phyloP scores from a whole-genome alignment of 257 asterid species.

The Solanum chilense region DNA sequence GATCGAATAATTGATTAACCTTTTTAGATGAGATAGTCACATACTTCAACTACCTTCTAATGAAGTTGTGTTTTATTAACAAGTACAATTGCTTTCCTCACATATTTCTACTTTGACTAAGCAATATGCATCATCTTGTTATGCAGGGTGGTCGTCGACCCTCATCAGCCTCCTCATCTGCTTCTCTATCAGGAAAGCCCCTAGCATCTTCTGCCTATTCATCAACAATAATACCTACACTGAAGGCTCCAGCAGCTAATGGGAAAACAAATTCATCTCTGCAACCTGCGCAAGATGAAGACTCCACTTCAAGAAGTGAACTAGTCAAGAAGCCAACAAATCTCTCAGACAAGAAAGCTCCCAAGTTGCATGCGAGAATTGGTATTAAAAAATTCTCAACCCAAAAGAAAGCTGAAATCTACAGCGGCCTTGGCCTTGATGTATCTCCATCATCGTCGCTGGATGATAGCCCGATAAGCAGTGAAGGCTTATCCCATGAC shows the following conservation, averaged over 20 bases:
- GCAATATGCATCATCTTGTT: neutral
- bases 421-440: conserved; percentile 17
- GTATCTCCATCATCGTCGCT: conserved; percentile 12
- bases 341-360: neutral
- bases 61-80: neutral
- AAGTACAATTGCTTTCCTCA: neutral
- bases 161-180: neutral
- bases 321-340: neutral
- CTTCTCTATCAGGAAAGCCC: neutral
- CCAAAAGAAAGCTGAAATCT: conserved; percentile 8
- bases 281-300: neutral
- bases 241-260: neutral
- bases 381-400: conserved; percentile 1
- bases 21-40: neutral
- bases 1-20: neutral
- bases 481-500: neutral
- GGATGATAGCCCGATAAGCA: neutral
- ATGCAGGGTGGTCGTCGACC: neutral
- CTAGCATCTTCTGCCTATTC: neutral
- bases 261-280: neutral
- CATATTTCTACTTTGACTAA: neutral
- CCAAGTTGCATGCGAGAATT: neutral
- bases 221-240: neutral
- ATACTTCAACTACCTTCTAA: neutral
- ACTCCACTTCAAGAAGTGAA: neutral